phyloP scores from a whole-genome alignment of 441 rosid genomes.

The Pelargonium australe region DNA sequence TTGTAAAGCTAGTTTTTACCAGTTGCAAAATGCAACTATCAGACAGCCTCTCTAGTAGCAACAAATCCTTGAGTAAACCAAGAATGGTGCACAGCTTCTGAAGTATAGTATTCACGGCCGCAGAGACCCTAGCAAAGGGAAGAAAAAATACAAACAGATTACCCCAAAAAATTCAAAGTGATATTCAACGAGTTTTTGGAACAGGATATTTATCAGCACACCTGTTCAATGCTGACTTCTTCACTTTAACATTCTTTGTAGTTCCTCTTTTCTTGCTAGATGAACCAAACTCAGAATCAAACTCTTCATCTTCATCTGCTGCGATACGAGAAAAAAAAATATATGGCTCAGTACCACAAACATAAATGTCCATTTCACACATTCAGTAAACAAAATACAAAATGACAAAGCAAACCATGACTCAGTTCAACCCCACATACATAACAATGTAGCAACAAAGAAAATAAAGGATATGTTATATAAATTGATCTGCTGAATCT shows the following conservation, averaged over 20 bases:
- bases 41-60: constrained; percentile 80
- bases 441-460: neutral
- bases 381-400: constrained; percentile 7
- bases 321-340: constrained; percentile 20
- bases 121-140: constrained; percentile 70
- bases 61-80: constrained; percentile 84
- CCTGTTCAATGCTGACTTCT: constrained; percentile 73
- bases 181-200: constrained; percentile 15
- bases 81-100: constrained; percentile 96
- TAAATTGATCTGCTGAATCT: neutral
- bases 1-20: constrained; percentile 76
- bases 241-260: constrained; percentile 63
- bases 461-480: neutral
- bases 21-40: constrained; percentile 97
- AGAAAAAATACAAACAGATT: constrained; percentile 18
- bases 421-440: neutral
- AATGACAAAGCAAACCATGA: neutral
- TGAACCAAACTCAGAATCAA: constrained; percentile 59
- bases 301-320: constrained; percentile 90
- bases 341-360: constrained; percentile 12
- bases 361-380: neutral
- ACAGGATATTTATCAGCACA: constrained; percentile 35
- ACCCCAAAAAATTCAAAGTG: neutral
- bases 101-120: constrained; percentile 63
- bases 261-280: constrained; percentile 73